Conservation (phyloP, 108 stramenopile species). For the Poteriospumella lacustris region DNA sequence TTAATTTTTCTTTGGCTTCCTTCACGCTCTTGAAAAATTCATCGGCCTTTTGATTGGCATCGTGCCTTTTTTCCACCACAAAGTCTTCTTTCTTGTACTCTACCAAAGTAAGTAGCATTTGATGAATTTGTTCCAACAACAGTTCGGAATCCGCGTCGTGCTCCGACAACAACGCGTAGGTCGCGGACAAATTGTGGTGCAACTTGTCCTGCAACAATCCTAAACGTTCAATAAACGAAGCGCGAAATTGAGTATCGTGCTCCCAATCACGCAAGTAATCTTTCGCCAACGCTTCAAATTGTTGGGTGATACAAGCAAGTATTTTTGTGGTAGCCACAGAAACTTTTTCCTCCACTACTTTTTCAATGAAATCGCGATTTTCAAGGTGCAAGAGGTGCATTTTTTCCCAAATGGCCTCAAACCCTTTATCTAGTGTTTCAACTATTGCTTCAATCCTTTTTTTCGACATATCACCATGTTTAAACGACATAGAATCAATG, state of each 20-base stretch:
- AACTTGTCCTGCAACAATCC: constrained; percentile 7
- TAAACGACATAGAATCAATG: constrained; percentile 8
- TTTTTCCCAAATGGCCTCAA: constrained; percentile 7
- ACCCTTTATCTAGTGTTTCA: constrained; percentile 8
- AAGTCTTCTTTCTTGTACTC: constrained; percentile 8
- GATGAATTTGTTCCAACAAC: constrained; percentile 8
- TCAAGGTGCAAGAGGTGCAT: constrained; percentile 6
- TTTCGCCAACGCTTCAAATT: constrained; percentile 7
- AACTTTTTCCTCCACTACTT: constrained; percentile 8
- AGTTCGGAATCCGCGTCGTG: constrained; percentile 6
- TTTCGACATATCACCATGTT: constrained; percentile 8
- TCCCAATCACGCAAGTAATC: constrained; percentile 7
- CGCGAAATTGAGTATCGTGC: constrained; percentile 6
- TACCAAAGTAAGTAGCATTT: constrained; percentile 8
- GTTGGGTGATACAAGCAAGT: constrained; percentile 7
- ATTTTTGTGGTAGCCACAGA: constrained; percentile 7
- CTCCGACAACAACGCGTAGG: constrained; percentile 6
- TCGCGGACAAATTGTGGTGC: constrained; percentile 6
- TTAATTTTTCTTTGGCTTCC: constrained; percentile 8
- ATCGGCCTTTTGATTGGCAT: constrained; percentile 7
- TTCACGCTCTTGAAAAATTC: constrained; percentile 8
- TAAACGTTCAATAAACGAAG: constrained; percentile 8
- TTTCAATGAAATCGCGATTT: constrained; percentile 8
- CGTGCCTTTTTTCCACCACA: constrained; percentile 6
- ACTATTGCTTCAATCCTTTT: constrained; percentile 8